phyloP scores from a whole-genome alignment of 164 flowering plant genomes.

The Protea cynaroides region DNA sequence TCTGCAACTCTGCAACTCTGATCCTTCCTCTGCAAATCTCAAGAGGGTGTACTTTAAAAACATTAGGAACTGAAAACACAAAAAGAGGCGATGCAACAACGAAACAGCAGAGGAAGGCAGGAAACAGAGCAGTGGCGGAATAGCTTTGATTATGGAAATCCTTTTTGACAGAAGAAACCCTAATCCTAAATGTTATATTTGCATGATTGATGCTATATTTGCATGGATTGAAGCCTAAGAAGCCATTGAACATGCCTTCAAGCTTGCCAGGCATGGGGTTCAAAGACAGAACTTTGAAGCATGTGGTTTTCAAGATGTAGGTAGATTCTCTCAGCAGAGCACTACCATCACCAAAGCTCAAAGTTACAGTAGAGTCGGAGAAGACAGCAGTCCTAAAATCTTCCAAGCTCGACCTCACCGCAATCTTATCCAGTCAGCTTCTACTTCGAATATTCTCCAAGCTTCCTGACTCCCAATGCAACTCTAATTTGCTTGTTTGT shows the following conservation, averaged over 20 bases:
- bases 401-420: slow-evolving; percentile 31
- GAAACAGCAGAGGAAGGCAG: neutral
- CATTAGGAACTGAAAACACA: no score
- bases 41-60: no score
- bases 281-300: no score
- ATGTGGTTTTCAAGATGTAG: slow-evolving; percentile 34
- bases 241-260: slow-evolving; percentile 14
- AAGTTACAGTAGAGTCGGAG: neutral
- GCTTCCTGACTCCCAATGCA: slow-evolving; percentile 42
- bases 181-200: slow-evolving; percentile 16
- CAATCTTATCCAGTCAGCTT: slow-evolving; percentile 52
- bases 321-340: slow-evolving; percentile 10
- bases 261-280: slow-evolving; percentile 25
- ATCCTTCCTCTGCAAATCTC: no score
- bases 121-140: neutral
- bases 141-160: slow-evolving; percentile 3
- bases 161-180: neutral
- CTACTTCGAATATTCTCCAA: slow-evolving; percentile 51
- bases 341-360: neutral
- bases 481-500: slow-evolving; percentile 55
- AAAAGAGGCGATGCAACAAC: neutral
- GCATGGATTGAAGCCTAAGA: slow-evolving; percentile 14
- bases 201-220: slow-evolving; percentile 13
- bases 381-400: slow-evolving; percentile 16
- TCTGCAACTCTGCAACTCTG: no score